phyloP scores from a whole-genome alignment of 2,329 filamentous ascomycete genomes.

The Neonectria faginata region DNA sequence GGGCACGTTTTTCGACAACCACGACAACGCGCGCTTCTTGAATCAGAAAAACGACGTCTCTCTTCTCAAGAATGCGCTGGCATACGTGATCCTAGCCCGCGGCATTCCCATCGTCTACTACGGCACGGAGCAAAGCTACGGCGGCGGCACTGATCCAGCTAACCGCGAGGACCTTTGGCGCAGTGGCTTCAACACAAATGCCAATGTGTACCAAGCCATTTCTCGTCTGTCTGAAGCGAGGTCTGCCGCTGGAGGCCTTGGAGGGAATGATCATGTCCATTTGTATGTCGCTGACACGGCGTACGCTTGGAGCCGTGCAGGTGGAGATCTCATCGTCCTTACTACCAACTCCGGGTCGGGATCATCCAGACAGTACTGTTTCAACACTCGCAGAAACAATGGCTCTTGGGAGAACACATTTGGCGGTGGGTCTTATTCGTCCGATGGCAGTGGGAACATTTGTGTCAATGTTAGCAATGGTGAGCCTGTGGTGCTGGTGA shows the following conservation, averaged over 20 bases:
- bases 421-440: not conserved
- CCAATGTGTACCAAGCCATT: not conserved
- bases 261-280: not conserved
- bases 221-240: not conserved
- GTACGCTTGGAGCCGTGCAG: not conserved
- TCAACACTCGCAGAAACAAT: not conserved
- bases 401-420: not conserved
- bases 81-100: constrained; percentile 70
- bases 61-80: constrained; percentile 70
- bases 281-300: not conserved
- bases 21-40: constrained; percentile 67
- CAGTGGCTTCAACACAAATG: constrained; percentile 55
- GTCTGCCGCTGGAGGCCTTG: not conserved
- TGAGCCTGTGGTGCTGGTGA: not conserved
- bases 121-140: constrained; percentile 72
- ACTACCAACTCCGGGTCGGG: not conserved
- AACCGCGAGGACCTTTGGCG: constrained; percentile 71
- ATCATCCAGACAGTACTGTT: not conserved
- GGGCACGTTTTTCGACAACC: constrained; percentile 69
- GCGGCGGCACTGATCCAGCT: constrained; percentile 59
- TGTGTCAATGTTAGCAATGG: not conserved
- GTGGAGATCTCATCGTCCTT: not conserved
- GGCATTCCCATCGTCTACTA: constrained; percentile 75
- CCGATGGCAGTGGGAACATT: not conserved
- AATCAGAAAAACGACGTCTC: constrained; percentile 63